Conservation (phyloP, 2,329 filamentous ascomycete species). For the Paracoccidioides lutzii region DNA sequence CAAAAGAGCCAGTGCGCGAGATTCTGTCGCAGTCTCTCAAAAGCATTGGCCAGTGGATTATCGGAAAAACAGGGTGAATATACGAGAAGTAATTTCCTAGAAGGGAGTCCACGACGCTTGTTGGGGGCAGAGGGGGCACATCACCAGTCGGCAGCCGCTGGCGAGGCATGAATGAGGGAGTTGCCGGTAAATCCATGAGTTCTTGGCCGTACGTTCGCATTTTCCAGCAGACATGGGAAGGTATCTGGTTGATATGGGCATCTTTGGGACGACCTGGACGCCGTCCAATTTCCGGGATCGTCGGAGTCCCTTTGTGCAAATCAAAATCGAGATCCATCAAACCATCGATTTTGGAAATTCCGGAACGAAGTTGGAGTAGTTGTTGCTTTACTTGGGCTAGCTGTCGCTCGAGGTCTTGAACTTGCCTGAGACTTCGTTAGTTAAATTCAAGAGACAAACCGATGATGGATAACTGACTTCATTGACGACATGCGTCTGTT, state of each 20-base stretch:
- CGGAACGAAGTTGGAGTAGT: conserved; percentile 58
- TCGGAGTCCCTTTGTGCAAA: conserved; percentile 32
- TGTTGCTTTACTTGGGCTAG: conserved; percentile 68
- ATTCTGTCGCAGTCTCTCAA: conserved; percentile 61
- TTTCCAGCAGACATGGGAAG: conserved; percentile 58
- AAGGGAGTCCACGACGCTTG: conserved; percentile 56
- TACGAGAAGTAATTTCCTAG: conserved; percentile 63
- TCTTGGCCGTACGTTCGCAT: conserved; percentile 62
- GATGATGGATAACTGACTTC: conserved; percentile 39
- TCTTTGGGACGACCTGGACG: conserved; percentile 52
- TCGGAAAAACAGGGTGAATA: conserved; percentile 67
- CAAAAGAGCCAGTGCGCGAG: conserved; percentile 52
- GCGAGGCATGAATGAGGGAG: conserved; percentile 45
- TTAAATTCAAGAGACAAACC: conserved; percentile 4
- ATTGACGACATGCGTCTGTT: conserved; percentile 98
- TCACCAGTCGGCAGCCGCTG: conserved; percentile 37
- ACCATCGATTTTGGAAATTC: conserved; percentile 41
- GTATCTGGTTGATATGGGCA: conserved; percentile 49
- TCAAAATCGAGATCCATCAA: conserved; percentile 32
- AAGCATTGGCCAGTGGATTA: conserved; percentile 81
- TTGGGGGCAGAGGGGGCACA: conserved; percentile 56
- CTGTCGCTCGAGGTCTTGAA: conserved; percentile 92
- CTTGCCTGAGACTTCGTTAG: conserved; percentile 44
- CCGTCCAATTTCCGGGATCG: conserved; percentile 52
- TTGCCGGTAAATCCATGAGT: conserved; percentile 64